A percentile compares a stretch with the other conserved stretches of the same genome.
These are phyloP conservation scores for Quercus bicolor DNA, from an alignment of 306 rosid genomes.

Conservation along the genomic window DNA sequence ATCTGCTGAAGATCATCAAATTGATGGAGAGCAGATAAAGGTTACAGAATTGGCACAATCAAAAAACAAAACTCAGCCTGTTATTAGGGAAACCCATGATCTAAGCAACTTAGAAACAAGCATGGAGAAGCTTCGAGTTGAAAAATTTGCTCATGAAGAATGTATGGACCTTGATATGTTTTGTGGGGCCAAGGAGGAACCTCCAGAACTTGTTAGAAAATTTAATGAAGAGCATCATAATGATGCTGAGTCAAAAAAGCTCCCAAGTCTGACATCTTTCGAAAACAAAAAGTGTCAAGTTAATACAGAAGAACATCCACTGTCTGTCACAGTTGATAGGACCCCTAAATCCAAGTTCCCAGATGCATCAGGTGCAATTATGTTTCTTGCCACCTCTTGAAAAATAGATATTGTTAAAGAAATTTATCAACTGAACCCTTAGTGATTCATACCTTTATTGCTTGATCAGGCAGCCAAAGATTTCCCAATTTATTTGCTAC, in stretches of 20 bases:
- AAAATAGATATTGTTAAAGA: not conserved
- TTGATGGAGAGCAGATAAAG: constrained; percentile 17
- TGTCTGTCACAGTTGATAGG: constrained; percentile 27
- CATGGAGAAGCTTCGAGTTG: constrained; percentile 39
- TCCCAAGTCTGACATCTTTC: constrained; percentile 28
- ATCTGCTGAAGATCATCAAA: constrained; percentile 25
- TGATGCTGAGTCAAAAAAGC: constrained; percentile 15
- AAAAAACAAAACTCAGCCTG: constrained; percentile 22
- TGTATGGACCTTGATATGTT: constrained; percentile 24
- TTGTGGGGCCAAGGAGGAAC: constrained; percentile 20
- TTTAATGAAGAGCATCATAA: constrained; percentile 29
- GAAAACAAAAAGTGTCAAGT: constrained; percentile 30
- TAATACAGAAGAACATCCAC: constrained; percentile 5
- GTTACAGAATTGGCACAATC: constrained; percentile 27
- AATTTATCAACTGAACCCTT: not conserved
- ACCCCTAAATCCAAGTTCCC: constrained; percentile 40
- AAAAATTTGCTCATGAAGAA: constrained; percentile 27
- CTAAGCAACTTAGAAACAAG: constrained; percentile 25
- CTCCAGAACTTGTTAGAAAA: constrained; percentile 23
- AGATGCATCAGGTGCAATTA: constrained; percentile 35
- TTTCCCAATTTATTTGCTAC: constrained; percentile 1
- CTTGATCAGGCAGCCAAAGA: not conserved
- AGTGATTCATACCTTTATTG: not conserved
- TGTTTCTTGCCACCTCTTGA: constrained; percentile 1
- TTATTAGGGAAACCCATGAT: constrained; percentile 20